These are phyloP conservation scores for Taiwanofungus camphoratus DNA, from an alignment of 1,284 basidiomycete species.

Conservation along the genomic window DNA sequence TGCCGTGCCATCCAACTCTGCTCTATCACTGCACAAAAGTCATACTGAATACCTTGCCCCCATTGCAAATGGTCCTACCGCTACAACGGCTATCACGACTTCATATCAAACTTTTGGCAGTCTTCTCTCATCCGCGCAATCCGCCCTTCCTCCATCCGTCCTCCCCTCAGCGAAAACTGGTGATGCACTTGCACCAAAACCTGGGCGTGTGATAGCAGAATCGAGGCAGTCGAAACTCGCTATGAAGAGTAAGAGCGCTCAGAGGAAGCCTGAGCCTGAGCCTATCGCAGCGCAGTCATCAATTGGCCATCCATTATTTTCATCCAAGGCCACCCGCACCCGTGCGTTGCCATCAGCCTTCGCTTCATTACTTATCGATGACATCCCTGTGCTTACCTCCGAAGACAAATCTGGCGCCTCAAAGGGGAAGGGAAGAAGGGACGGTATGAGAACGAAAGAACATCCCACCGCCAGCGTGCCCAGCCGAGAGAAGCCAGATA, in stretches of 20 bases:
- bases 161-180: conserved; percentile 8
- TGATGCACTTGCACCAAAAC: conserved; percentile 7
- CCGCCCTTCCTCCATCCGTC: conserved; percentile 19
- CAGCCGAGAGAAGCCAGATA: conserved; percentile 8
- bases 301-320: conserved; percentile 51
- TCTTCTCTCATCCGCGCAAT: conserved; percentile 27
- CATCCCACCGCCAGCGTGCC: conserved; percentile 12
- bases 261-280: conserved; percentile 32
- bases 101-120: conserved; percentile 62
- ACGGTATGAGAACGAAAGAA: conserved; percentile 14
- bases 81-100: conserved; percentile 75
- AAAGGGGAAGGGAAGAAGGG: conserved; percentile 6
- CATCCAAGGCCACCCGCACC: conserved; percentile 39
- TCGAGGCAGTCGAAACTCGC: conserved; percentile 60
- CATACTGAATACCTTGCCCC: conserved; percentile 66
- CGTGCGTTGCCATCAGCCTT: conserved; percentile 73
- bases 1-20: conserved; percentile 5
- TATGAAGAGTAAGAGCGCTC: conserved; percentile 52
- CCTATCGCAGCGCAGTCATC: conserved; percentile 19
- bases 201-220: conserved; percentile 8
- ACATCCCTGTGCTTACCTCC: conserved; percentile 33
- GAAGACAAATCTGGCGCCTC: conserved; percentile 31
- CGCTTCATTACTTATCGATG: conserved; percentile 64
- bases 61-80: conserved; percentile 67
- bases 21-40: conserved; percentile 19